phyloP scores from a whole-genome alignment of 768 basidiomycete species.

The Strobilomyces dryophilus region DNA sequence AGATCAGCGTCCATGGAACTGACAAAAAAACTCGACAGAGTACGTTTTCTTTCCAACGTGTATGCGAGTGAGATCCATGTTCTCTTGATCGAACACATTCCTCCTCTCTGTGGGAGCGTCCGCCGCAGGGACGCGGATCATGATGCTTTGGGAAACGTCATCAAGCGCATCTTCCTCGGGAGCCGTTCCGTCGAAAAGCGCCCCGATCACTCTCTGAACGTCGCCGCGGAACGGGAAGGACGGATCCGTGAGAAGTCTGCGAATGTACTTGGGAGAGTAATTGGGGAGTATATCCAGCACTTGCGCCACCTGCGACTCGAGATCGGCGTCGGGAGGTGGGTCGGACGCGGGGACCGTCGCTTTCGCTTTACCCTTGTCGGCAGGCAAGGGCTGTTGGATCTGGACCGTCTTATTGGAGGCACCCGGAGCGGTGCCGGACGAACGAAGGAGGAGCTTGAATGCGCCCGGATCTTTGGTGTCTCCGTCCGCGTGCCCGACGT shows the following conservation, averaged over 20 bases:
- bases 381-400: conserved; percentile 27
- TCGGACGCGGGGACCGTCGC: conserved; percentile 13
- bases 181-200: conserved; percentile 72
- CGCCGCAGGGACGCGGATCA: not conserved
- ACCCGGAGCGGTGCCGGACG: conserved; percentile 46
- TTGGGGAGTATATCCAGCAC: conserved; percentile 77
- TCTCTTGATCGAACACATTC: conserved; percentile 75
- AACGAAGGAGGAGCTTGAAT: conserved; percentile 59
- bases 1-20: conserved; percentile 4
- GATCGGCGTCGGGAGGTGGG: conserved; percentile 33
- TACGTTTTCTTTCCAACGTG: conserved; percentile 65
- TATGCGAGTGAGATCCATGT: conserved; percentile 58
- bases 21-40: conserved; percentile 11
- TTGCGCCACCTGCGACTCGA: conserved; percentile 60
- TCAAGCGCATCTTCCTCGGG: conserved; percentile 36
- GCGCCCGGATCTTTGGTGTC: conserved; percentile 45
- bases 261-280: conserved; percentile 51
- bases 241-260: conserved; percentile 48
- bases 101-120: conserved; percentile 41
- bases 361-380: conserved; percentile 42
- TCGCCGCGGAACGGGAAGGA: conserved; percentile 47
- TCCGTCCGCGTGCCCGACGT: conserved; percentile 15
- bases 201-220: conserved; percentile 61
- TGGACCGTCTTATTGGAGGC: conserved; percentile 17
- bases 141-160: not conserved